Evolutionary conservation across 495 filamentous ascomycete genomes (phyloP).

Genomic region (Aspergillus bridgeri): DNA sequence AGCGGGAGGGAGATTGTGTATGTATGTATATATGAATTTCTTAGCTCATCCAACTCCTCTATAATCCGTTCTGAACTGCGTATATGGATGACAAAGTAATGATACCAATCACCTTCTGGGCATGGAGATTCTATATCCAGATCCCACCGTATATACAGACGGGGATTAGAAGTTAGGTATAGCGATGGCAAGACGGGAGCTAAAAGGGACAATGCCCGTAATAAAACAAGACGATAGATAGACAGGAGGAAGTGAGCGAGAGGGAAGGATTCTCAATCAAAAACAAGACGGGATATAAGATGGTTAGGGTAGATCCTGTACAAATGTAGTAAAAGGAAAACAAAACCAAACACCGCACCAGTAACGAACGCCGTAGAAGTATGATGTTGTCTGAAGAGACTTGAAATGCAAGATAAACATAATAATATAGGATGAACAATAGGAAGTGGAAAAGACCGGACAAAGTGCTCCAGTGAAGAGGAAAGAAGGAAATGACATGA

Average conservation of each 20-base stretch:
- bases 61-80: constrained; percentile 9
- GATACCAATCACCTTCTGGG: neutral
- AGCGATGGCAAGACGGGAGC: neutral
- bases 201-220: neutral
- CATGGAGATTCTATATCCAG: constrained; percentile 20
- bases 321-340: constrained; percentile 6
- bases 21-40: constrained; percentile 11
- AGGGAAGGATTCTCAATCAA: neutral
- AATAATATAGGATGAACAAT: constrained; percentile 4
- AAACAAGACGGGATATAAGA: constrained; percentile 6
- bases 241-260: neutral
- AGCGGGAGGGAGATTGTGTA: neutral
- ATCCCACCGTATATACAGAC: constrained; percentile 25
- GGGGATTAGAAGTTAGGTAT: constrained; percentile 2
- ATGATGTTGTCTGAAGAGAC: constrained; percentile 11
- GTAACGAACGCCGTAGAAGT: constrained; percentile 18
- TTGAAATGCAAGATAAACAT: constrained; percentile 13
- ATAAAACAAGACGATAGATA: neutral
- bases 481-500: constrained; percentile 1
- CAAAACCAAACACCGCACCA: constrained; percentile 16
- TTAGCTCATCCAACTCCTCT: constrained; percentile 5
- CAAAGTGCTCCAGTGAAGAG: neutral
- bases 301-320: constrained; percentile 9
- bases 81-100: neutral
- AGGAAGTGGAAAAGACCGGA: constrained; percentile 2